These are phyloP conservation scores for Pseudocercospora eumusae DNA, from an alignment of 2,329 filamentous ascomycete genomes.

Conservation along the genomic window DNA sequence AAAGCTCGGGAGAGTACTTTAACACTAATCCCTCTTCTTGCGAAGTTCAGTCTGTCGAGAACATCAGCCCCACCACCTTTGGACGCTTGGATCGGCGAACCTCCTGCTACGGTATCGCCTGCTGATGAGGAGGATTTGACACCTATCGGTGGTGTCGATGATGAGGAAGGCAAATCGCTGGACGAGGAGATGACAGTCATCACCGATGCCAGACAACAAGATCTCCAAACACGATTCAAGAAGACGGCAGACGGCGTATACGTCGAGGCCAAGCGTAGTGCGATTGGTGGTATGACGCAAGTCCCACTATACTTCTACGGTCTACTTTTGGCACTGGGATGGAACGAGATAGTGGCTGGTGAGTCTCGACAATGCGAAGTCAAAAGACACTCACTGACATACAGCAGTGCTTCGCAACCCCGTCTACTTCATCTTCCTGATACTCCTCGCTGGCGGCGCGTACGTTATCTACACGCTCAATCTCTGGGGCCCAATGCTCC, in stretches of 20 bases:
- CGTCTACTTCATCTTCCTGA: constrained; percentile 84
- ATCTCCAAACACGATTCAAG: constrained; percentile 93
- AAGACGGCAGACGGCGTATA: constrained; percentile 98
- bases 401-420: constrained; percentile 83
- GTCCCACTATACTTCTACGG: constrained; percentile 94
- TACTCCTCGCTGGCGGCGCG: constrained; percentile 71
- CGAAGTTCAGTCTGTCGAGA: constrained; percentile 75
- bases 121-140: constrained; percentile 87
- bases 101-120: constrained; percentile 70
- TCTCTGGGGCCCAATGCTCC: constrained; percentile 90
- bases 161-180: constrained; percentile 81
- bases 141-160: constrained; percentile 90
- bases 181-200: constrained; percentile 98
- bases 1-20: constrained; percentile 89
- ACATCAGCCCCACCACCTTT: constrained; percentile 80
- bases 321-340: constrained; percentile 84
- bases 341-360: constrained; percentile 97
- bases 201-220: constrained; percentile 83
- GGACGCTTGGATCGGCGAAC: constrained; percentile 75
- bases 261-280: constrained; percentile 94
- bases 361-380: constrained; percentile 45
- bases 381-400: constrained; percentile 19
- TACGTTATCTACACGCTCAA: constrained; percentile 94
- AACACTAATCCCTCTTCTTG: constrained; percentile 83
- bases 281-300: constrained; percentile 91